Evolutionary conservation across 371 early-diverging fungal species (phyloP), one percentile per base, ranked within the genome.

Genomic region (Entomophthora muscae): DNA sequence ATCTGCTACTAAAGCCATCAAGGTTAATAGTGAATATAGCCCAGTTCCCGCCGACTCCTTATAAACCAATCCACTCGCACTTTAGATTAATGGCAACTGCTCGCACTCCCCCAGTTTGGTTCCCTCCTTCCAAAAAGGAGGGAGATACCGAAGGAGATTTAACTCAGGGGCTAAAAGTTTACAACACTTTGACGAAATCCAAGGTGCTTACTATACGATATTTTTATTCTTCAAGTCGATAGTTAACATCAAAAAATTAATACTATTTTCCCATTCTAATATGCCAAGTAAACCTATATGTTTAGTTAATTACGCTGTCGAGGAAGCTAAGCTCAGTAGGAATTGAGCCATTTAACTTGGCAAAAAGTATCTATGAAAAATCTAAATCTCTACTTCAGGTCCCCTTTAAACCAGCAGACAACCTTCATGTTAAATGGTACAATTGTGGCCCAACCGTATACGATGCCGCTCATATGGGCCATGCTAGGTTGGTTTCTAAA

Each of bases 391-490:
- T n/a, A n/a, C n/a, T n/a, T 17, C 72, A 93, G 91, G 87, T 88
- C 3, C 87, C 86, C 51, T 95, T 97, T 66, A 74, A 89, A 27
- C 94, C 96, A 1, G 78, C 75, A 31, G 70, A 78, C 1, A 89
- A 90, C 31, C 85, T 88, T 68, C 74, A 73, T 31, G 89, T 98
- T 10, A 84, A 81, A 63, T 98, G 98, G 98, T 98, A 98, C 72
- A 87, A 83, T 69, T 99, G 99, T 79, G 99, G 99, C 3, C 99
- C 99, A 12, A 99, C 99, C 5, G 99, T 99, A 22, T 99, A 99
- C 71, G 98, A 98, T 73, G 83, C 89, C 1, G 81, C 98, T 12
- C 99, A 99, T 75, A 83, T 99, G 75, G 99, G 99, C 29, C 99
- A 99, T 73, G 99, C 99, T 2, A 76, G 81, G 77, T 78, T 52